Evolutionary conservation across 306 rosid species (phyloP).

Genomic region (Heteromeles arbutifolia): DNA sequence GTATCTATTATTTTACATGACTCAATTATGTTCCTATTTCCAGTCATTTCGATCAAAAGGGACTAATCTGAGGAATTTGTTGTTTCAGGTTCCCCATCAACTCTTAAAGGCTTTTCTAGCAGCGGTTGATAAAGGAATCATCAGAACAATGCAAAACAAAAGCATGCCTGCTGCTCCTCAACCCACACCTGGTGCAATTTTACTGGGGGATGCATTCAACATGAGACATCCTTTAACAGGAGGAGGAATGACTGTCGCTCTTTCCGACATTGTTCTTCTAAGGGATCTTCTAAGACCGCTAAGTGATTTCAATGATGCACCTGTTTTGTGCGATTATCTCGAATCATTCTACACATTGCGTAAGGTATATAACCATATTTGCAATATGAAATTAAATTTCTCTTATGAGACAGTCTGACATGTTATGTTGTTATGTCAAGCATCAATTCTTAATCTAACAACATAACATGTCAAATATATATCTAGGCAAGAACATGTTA

Average conservation of each 20-base stretch:
- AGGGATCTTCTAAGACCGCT: constrained; percentile 70
- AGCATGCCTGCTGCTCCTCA: constrained; percentile 69
- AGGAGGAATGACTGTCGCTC: constrained; percentile 89
- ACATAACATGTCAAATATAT: not conserved
- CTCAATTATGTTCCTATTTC: not conserved
- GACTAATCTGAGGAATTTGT: not conserved
- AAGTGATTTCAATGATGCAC: constrained; percentile 40
- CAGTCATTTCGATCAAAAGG: not conserved
- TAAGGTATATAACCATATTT: constrained; percentile 33
- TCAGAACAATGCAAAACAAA: constrained; percentile 68
- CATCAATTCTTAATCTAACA: not conserved
- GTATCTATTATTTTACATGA: constrained; percentile 20
- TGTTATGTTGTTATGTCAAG: not conserved
- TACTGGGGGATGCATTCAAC: constrained; percentile 83
- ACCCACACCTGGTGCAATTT: constrained; percentile 64
- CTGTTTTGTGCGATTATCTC: constrained; percentile 53
- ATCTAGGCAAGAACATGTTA: not conserved
- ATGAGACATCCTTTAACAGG: constrained; percentile 93
- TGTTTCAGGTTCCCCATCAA: constrained; percentile 58
- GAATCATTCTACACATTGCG: constrained; percentile 81
- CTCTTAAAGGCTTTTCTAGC: constrained; percentile 42
- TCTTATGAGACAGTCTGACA: not conserved
- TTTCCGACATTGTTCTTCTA: constrained; percentile 61
- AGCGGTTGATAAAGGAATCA: constrained; percentile 62
- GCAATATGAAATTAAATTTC: not conserved